These are phyloP conservation scores for Macrocystidia cucumis DNA, from an alignment of 1,284 basidiomycete genomes.

Conservation along the genomic window DNA sequence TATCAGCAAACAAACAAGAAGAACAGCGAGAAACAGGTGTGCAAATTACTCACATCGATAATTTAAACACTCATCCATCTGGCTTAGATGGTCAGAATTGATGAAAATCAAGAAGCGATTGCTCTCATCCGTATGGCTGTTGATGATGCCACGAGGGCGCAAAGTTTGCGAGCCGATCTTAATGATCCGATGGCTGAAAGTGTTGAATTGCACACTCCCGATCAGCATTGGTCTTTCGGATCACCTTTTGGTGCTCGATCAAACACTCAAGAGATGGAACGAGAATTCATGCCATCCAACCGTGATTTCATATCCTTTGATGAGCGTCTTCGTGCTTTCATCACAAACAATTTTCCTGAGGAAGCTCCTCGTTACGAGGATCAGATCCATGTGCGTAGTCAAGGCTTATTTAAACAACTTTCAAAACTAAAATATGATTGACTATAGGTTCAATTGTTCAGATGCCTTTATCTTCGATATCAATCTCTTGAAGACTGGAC, in stretches of 20 bases:
- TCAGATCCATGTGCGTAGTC: neutral
- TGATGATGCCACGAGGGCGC: neutral
- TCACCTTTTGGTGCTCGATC: too few relatives aligned
- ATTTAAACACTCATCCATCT: neutral
- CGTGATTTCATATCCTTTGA: too few relatives aligned
- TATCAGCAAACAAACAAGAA: neutral
- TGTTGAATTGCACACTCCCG: too few relatives aligned
- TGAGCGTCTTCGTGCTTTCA: neutral
- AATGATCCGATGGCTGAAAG: too few relatives aligned
- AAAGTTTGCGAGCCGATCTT: too few relatives aligned
- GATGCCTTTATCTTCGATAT: conserved; percentile 15
- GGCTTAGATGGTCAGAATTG: neutral
- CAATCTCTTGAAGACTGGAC: conserved; percentile 18
- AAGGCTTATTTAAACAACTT: neutral
- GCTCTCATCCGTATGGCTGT: neutral
- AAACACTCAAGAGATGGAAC: too few relatives aligned
- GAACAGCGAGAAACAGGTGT: neutral
- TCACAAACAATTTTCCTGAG: neutral
- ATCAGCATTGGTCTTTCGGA: too few relatives aligned
- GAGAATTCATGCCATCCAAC: too few relatives aligned
- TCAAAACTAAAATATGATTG: neutral
- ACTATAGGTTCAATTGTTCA: conserved; percentile 15
- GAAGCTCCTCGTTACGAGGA: neutral
- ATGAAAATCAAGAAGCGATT: neutral
- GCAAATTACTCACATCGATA: neutral